A percentile compares a stretch with the other conserved stretches of the same genome.
Evolutionary conservation across 441 rosid species (phyloP).

Genomic region (Sinapis alba): DNA sequence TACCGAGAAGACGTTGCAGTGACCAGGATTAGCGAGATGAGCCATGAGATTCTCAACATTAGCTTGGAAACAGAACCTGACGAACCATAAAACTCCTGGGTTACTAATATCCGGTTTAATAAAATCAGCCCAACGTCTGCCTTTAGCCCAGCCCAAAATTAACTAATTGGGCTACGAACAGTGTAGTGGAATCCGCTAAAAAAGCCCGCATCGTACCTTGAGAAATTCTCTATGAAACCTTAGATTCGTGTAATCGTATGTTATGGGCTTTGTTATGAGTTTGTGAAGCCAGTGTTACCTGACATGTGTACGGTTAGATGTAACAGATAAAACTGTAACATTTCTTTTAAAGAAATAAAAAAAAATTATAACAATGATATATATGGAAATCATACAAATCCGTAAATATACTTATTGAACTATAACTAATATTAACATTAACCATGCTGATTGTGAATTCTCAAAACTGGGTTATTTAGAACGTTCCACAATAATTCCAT

Average conservation of each 20-base stretch:
- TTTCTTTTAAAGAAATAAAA: no score
- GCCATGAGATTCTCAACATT: constrained; percentile 68
- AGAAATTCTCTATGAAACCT: constrained; percentile 69
- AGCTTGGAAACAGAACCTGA: constrained; percentile 87
- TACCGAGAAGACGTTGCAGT: constrained; percentile 88
- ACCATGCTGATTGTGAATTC: not conserved
- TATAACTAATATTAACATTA: not conserved
- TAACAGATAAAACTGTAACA: not conserved
- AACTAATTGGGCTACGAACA: constrained; percentile 68
- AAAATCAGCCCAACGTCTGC: constrained; percentile 33
- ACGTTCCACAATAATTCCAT: not conserved
- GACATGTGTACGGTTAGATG: constrained; percentile 33
- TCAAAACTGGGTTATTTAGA: not conserved
- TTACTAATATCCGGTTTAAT: constrained; percentile 74
- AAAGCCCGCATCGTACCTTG: constrained; percentile 84
- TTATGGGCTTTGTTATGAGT: constrained; percentile 37
- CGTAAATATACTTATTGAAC: not conserved
- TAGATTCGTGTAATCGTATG: constrained; percentile 8
- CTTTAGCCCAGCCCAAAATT: constrained; percentile 86
- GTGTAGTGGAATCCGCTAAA: constrained; percentile 73
- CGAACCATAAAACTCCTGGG: constrained; percentile 89
- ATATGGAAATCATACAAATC: no score
- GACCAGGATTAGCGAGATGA: constrained; percentile 93
- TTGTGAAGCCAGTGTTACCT: constrained; percentile 22
- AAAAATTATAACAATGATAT: no score